phyloP scores from a whole-genome alignment of 306 rosid genomes.

The Begonia fuchsioides region DNA sequence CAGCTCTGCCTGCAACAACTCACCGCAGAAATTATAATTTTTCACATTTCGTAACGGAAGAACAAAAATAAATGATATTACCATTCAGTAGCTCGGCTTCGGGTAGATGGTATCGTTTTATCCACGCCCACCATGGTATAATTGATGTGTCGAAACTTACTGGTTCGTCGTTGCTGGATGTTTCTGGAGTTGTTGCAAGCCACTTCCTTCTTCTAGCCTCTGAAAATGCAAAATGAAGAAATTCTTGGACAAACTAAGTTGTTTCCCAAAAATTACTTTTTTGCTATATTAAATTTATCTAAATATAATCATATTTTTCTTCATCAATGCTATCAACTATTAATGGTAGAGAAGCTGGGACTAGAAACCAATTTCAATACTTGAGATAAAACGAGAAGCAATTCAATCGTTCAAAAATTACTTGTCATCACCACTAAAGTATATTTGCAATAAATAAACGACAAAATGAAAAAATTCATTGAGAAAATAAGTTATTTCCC shows the following conservation, averaged over 20 bases:
- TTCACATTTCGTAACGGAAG: not conserved
- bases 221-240: slow-evolving; percentile 22
- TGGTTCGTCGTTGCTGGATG: slow-evolving; percentile 65
- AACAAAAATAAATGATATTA: slow-evolving; percentile 11
- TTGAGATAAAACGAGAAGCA: too few relatives aligned
- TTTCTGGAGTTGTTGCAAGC: slow-evolving; percentile 74
- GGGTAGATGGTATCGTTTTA: slow-evolving; percentile 89
- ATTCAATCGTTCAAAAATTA: too few relatives aligned
- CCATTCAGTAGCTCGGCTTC: slow-evolving; percentile 96
- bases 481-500: slow-evolving; percentile 17
- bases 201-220: slow-evolving; percentile 96
- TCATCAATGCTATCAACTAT: too few relatives aligned
- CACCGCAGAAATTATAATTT: not conserved
- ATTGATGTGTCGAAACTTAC: slow-evolving; percentile 81
- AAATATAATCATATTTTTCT: too few relatives aligned
- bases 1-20: slow-evolving; percentile 42
- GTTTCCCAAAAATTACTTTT: slow-evolving; percentile 13
- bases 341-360: too few relatives aligned
- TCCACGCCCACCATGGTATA: slow-evolving; percentile 99
- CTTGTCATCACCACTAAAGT: too few relatives aligned
- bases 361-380: too few relatives aligned
- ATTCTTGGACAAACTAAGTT: slow-evolving; percentile 15
- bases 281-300: slow-evolving; percentile 7
- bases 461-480: slow-evolving; percentile 8
- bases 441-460: too few relatives aligned